Percentiles rank a stretch among this genome's conserved stretches.
Evolutionary conservation across 2,329 filamentous ascomycete genomes (phyloP).

Genomic region (Huntiella decipiens): DNA sequence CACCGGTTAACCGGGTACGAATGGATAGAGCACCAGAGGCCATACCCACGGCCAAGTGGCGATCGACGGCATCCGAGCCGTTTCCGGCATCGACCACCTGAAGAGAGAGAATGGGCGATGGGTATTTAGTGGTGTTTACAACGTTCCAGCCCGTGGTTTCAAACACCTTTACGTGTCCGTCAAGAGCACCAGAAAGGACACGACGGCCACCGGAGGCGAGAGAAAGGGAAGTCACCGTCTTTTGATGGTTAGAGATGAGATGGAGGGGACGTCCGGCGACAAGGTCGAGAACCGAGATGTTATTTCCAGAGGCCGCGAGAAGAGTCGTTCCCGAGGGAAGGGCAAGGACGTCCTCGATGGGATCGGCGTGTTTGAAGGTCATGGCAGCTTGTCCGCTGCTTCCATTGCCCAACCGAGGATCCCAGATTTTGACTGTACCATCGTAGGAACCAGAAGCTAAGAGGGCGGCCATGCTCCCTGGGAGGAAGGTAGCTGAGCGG

Average conservation of each 20-base stretch:
- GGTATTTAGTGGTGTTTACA: conserved; percentile 85
- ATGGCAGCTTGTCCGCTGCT: conserved; percentile 46
- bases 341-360: conserved; percentile 74
- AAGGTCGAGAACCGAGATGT: conserved; percentile 80
- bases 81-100: conserved; percentile 40
- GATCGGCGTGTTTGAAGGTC: conserved; percentile 85
- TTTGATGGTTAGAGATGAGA: conserved; percentile 85
- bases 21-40: conserved; percentile 82
- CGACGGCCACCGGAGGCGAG: conserved; percentile 64
- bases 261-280: conserved; percentile 77
- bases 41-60: conserved; percentile 88
- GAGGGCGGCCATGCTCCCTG: conserved; percentile 50
- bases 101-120: conserved; percentile 72
- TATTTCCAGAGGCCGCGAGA: conserved; percentile 65
- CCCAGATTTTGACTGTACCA: conserved; percentile 83
- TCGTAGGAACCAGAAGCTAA: conserved; percentile 88
- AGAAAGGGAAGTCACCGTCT: conserved; percentile 79
- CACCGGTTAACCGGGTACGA: conserved; percentile 68
- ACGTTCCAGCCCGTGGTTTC: conserved; percentile 92
- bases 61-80: conserved; percentile 45
- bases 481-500: conserved; percentile 70
- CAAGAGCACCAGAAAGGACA: conserved; percentile 71
- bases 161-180: conserved; percentile 94
- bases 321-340: conserved; percentile 75
- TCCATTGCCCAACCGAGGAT: conserved; percentile 48